Evolutionary conservation across 176 grass and related monocot species (phyloP), one percentile per base, ranked within the genome.

Genomic region (Oryza longistaminata): DNA sequence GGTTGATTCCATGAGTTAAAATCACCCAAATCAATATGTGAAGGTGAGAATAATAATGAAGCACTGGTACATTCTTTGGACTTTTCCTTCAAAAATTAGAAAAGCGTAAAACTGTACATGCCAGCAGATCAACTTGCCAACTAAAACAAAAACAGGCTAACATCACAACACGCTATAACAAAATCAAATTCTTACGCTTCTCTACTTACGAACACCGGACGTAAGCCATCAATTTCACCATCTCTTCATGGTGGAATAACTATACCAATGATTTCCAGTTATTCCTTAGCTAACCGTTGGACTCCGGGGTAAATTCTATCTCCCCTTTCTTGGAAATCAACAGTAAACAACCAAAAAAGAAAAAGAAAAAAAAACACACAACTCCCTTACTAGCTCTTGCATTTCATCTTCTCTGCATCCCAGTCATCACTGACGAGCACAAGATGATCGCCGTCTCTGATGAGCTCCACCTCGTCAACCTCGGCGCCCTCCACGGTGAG

Each of bases 391-490:
- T 50, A 37, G 8, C 40, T 14, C 40, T 75, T 11, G 49, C 25
- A 15, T 24, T 34, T 66, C 65, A 19, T 79, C 76, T 89, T 75
- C 21, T 3, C 35, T n/a, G 72, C 66, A 80, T 91, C 84, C 83
- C 88, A 88, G 5, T 76, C 88, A 72, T 82, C 42, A 66, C 82
- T 86, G 55, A 43, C 91, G 27, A 99, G 90, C 83, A 92, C 62
- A 74, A 99, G 82, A 43, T 71, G 89, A 81, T 99, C 96, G 6
- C 96, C 91, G 4, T 99, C 96, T 85, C 96, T 91, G 53, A 99
- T 92, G 70, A 96, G 78, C 16, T 85, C 89, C 11, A 94, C 52
- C 74, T 94, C 96, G 58, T 96, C 93, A 42, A 99, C 82, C 90
- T 99, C 96, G 3, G 89, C 91, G 7, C 93, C 90, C 40, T 92